A percentile compares a stretch with the other conserved stretches of the same genome.
Conservation (phyloP, 148 eudicot species). For the Heliosperma pusillum region DNA sequence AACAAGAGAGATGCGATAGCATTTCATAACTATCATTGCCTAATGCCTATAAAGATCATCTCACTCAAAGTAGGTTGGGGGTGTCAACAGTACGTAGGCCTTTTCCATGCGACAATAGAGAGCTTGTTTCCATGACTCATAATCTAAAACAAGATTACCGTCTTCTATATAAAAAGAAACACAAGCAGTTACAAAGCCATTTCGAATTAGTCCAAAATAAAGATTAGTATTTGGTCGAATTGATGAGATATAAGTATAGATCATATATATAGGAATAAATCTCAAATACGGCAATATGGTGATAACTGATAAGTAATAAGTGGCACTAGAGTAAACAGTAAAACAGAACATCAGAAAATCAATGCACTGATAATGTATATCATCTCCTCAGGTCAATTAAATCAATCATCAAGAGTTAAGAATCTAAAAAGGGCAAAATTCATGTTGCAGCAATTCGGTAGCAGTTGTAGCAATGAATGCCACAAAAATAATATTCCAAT, state of each 20-base stretch:
- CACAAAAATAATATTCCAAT: neutral
- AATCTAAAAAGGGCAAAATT: neutral
- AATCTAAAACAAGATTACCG: neutral
- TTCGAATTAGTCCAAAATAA: too few species aligned
- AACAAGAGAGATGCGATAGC: neutral
- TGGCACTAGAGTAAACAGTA: too few species aligned
- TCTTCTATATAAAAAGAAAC: neutral
- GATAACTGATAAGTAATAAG: too few species aligned
- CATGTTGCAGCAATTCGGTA: neutral
- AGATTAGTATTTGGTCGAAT: too few species aligned
- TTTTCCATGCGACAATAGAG: neutral
- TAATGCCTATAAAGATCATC: too few species aligned
- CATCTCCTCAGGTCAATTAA: neutral
- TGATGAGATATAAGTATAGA: too few species aligned
- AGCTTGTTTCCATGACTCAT: neutral
- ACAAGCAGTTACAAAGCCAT: neutral
- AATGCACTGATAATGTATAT: neutral
- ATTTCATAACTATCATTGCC: too few species aligned
- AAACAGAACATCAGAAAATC: too few species aligned
- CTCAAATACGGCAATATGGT: too few species aligned
- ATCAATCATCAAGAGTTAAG: neutral
- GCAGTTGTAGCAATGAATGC: neutral
- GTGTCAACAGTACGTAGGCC: neutral
- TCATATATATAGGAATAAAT: too few species aligned
- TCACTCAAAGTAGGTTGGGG: too few species aligned